Conservation (phyloP, 345 rosid species). For the Citrus glauca region DNA sequence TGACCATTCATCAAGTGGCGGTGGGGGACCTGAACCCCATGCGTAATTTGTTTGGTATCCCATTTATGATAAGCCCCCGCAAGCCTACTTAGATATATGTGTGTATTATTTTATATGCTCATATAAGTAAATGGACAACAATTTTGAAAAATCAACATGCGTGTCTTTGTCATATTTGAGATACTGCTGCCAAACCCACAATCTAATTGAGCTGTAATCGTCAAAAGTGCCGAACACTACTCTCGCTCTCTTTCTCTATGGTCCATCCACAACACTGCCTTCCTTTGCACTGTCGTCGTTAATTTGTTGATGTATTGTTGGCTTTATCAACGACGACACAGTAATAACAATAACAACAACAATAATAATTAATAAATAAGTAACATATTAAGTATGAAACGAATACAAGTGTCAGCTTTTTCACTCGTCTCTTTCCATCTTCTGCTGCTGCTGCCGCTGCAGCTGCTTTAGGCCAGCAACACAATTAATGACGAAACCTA, state of each 20-base stretch:
- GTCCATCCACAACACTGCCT: background rate
- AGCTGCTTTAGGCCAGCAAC: too few species aligned
- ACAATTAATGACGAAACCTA: too few species aligned
- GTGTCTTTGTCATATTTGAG: background rate
- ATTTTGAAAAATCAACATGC: background rate
- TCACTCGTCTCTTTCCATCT: too few species aligned
- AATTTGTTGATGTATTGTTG: too few species aligned
- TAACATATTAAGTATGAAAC: too few species aligned
- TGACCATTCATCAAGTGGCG: background rate
- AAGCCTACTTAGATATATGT: background rate
- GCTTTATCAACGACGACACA: too few species aligned
- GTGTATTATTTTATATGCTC: background rate
- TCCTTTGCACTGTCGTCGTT: too few species aligned
- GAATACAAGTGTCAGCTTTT: too few species aligned
- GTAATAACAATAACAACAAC: too few species aligned
- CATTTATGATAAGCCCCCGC: background rate
- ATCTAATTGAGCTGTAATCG: background rate
- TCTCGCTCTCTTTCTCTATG: background rate
- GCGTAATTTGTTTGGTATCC: background rate
- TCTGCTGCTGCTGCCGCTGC: too few species aligned
- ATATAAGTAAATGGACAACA: background rate
- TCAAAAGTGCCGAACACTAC: background rate
- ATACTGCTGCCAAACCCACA: background rate
- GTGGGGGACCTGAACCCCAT: background rate
- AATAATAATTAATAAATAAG: too few species aligned